A percentile compares a stretch with the other conserved stretches of the same genome.
Evolutionary conservation across 805 yeast species (phyloP).

Genomic region (Lachancea sp.): DNA sequence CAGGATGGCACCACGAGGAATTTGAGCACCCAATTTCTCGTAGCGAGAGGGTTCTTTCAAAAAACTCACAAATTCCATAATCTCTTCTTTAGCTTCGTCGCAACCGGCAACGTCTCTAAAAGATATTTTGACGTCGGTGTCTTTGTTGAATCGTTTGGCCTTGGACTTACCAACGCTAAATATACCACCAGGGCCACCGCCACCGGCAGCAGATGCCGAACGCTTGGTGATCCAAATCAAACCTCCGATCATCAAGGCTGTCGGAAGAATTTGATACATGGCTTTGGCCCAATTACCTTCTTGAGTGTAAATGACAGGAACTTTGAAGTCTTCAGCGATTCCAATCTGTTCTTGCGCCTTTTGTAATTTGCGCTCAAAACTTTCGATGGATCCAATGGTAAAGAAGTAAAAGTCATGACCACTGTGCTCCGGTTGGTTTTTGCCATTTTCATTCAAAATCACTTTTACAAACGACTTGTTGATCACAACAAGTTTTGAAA

Average conservation of each 20-base stretch:
- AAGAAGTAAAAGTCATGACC: constrained; percentile 45
- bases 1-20: constrained; percentile 90
- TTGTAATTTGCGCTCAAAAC: constrained; percentile 74
- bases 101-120: constrained; percentile 93
- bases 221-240: constrained; percentile 73
- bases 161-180: constrained; percentile 74
- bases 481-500: constrained; percentile 63
- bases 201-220: constrained; percentile 44
- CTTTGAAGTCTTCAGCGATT: constrained; percentile 53
- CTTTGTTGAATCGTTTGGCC: constrained; percentile 77
- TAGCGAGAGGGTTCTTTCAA: constrained; percentile 79
- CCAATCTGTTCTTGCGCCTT: constrained; percentile 66
- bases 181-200: constrained; percentile 58
- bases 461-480: constrained; percentile 74
- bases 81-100: constrained; percentile 90
- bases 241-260: constrained; percentile 81
- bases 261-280: constrained; percentile 76
- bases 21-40: constrained; percentile 85
- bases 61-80: constrained; percentile 90
- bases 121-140: constrained; percentile 71
- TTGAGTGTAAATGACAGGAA: constrained; percentile 76
- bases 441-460: constrained; percentile 56
- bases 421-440: constrained; percentile 36
- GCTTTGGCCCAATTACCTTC: constrained; percentile 63
- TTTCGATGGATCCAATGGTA: constrained; percentile 82